Conservation (phyloP, 176 grass and related monocot species). For the Eleusine coracana region DNA sequence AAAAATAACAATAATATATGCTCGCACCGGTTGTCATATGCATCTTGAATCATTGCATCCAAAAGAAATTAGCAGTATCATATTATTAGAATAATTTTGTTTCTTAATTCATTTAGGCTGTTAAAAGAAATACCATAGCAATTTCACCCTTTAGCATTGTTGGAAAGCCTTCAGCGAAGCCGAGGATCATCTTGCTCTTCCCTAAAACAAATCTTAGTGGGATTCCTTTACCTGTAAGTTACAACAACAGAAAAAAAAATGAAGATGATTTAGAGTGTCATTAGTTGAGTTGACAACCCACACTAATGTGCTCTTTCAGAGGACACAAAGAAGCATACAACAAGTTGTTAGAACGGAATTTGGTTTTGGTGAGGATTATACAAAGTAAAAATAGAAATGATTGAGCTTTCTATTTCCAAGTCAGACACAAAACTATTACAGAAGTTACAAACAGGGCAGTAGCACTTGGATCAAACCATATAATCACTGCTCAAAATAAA, state of each 20-base stretch:
- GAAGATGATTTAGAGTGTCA: constrained; percentile 35
- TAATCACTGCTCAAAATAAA: constrained; percentile 1
- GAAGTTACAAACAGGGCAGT: neutral
- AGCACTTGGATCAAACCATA: neutral
- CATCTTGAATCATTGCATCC: constrained; percentile 15
- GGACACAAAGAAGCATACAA: constrained; percentile 10
- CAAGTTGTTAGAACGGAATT: neutral
- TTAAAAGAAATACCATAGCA: constrained; percentile 74
- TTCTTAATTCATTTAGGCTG: constrained; percentile 17
- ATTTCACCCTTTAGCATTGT: constrained; percentile 91
- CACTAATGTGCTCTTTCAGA: neutral
- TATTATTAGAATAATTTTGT: constrained; percentile 13
- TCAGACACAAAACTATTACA: neutral
- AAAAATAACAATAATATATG: neutral
- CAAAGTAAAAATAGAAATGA: neutral
- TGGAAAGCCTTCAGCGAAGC: constrained; percentile 87
- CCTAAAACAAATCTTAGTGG: constrained; percentile 83
- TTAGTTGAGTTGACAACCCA: constrained; percentile 5
- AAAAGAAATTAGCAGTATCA: neutral
- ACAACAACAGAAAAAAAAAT: constrained; percentile 16
- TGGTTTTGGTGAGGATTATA: neutral
- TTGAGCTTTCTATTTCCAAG: neutral
- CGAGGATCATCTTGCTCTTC: constrained; percentile 98
- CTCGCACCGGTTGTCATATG: neutral
- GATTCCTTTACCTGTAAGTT: constrained; percentile 73